Evolutionary conservation across 768 basidiomycete species (phyloP).

Genomic region (Galerina sulciceps): DNA sequence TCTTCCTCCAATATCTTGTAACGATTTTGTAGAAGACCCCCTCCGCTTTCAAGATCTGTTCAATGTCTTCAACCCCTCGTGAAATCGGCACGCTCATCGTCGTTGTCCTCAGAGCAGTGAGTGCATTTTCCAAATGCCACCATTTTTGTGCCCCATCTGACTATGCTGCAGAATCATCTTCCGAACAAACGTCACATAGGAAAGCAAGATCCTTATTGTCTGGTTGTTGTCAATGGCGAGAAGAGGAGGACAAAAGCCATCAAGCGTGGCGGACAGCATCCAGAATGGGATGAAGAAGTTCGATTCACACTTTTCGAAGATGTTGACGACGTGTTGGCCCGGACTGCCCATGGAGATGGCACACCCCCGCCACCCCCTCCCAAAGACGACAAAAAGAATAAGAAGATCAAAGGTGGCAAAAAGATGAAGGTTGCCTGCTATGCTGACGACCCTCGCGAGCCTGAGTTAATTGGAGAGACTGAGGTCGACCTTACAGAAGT

Average conservation of each 20-base stretch:
- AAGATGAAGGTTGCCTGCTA: slow-evolving; percentile 85
- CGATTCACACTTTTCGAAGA: slow-evolving; percentile 91
- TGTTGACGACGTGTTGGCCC: slow-evolving; percentile 52
- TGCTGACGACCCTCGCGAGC: slow-evolving; percentile 94
- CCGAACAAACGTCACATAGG: slow-evolving; percentile 92
- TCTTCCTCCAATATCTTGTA: slow-evolving; percentile 9
- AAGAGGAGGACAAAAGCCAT: slow-evolving; percentile 91
- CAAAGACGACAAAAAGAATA: slow-evolving; percentile 50
- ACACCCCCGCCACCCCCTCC: slow-evolving; percentile 75
- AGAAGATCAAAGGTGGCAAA: slow-evolving; percentile 71
- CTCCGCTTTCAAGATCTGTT: slow-evolving; percentile 14
- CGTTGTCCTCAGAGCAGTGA: slow-evolving; percentile 91
- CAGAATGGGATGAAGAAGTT: slow-evolving; percentile 98
- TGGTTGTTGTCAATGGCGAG: slow-evolving; percentile 77
- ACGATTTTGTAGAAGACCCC: slow-evolving; percentile 8
- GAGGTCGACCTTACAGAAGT: slow-evolving; percentile 88
- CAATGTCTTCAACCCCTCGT: slow-evolving; percentile 64
- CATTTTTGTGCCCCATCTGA: slow-evolving; percentile 21
- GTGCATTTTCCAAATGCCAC: slow-evolving; percentile 32
- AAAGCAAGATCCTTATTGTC: slow-evolving; percentile 97
- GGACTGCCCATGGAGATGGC: slow-evolving; percentile 41
- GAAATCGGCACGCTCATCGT: slow-evolving; percentile 94
- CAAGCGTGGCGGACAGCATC: slow-evolving; percentile 96
- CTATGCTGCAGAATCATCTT: slow-evolving; percentile 68
- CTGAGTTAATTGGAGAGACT: slow-evolving; percentile 92